A percentile compares a stretch with the other conserved stretches of the same genome.
phyloP scores from a whole-genome alignment of 1,284 basidiomycete species.

The Puccinia sorghi region DNA sequence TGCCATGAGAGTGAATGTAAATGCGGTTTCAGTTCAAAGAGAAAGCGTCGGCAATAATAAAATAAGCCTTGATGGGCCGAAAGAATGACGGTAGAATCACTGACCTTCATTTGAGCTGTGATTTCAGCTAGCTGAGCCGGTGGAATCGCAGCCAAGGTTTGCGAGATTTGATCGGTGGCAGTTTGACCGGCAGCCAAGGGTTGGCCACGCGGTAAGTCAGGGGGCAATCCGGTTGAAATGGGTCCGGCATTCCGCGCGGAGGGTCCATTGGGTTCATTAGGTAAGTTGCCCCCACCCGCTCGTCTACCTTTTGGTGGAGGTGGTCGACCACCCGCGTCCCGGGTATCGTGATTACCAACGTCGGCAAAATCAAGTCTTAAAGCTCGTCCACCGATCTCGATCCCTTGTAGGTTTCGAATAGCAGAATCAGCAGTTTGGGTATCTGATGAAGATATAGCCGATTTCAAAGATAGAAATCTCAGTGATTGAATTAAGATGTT shows the following conservation, averaged over 20 bases:
- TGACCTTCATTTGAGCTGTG: conserved; percentile 95
- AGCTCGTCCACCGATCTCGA: conserved; percentile 75
- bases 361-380: conserved; percentile 74
- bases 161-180: conserved; percentile 80
- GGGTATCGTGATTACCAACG: conserved; percentile 59
- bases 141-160: conserved; percentile 79
- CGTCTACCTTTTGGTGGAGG: conserved; percentile 43
- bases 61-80: neutral
- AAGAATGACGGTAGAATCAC: conserved; percentile 52
- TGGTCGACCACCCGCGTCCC: conserved; percentile 24
- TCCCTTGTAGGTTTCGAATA: conserved; percentile 79
- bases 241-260: conserved; percentile 26
- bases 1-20: neutral
- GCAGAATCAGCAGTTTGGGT: conserved; percentile 85
- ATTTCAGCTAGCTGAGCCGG: conserved; percentile 88
- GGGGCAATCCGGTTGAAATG: conserved; percentile 61
- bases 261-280: conserved; percentile 24
- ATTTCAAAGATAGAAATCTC: conserved; percentile 79
- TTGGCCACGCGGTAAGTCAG: conserved; percentile 73
- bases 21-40: neutral
- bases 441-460: conserved; percentile 70
- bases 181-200: conserved; percentile 73
- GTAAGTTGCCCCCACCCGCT: conserved; percentile 3
- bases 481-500: conserved; percentile 78
- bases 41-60: neutral